These are phyloP conservation scores for Xanthoconium stramineum DNA, from an alignment of 768 basidiomycete genomes.

Conservation along the genomic window DNA sequence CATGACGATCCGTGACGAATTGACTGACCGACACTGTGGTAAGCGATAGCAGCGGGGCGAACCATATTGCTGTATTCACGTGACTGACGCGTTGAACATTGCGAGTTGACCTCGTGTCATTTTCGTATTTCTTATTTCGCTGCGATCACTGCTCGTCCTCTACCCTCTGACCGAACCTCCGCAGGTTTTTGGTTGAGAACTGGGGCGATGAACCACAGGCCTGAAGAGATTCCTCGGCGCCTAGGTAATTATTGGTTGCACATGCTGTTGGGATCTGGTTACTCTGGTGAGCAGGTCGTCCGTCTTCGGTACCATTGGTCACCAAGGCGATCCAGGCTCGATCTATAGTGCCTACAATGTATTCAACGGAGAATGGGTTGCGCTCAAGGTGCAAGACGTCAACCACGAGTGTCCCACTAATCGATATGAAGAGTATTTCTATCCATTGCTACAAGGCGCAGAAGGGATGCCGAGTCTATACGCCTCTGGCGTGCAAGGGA, in stretches of 20 bases:
- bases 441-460: slow-evolving; percentile 68
- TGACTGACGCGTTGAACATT: slow-evolving; percentile 27
- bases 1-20: too few relatives aligned
- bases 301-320: neutral
- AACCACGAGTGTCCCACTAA: slow-evolving; percentile 78
- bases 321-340: slow-evolving; percentile 46
- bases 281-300: slow-evolving; percentile 50
- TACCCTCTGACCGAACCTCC: neutral
- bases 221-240: slow-evolving; percentile 28
- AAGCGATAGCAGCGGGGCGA: too few relatives aligned
- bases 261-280: slow-evolving; percentile 64
- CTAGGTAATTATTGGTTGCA: slow-evolving; percentile 63
- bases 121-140: neutral
- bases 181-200: neutral
- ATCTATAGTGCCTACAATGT: slow-evolving; percentile 64
- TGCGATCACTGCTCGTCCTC: neutral
- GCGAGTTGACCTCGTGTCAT: slow-evolving; percentile 6
- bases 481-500: slow-evolving; percentile 53
- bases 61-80: slow-evolving; percentile 13
- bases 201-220: slow-evolving; percentile 9
- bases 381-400: slow-evolving; percentile 68
- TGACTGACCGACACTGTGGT: too few relatives aligned
- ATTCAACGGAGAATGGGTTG: slow-evolving; percentile 56
- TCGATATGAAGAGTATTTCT: slow-evolving; percentile 63
- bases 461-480: slow-evolving; percentile 73